A percentile compares a stretch with the other conserved stretches of the same genome.
phyloP scores from a whole-genome alignment of 306 rosid genomes.

The Adenanthera pavonina region DNA sequence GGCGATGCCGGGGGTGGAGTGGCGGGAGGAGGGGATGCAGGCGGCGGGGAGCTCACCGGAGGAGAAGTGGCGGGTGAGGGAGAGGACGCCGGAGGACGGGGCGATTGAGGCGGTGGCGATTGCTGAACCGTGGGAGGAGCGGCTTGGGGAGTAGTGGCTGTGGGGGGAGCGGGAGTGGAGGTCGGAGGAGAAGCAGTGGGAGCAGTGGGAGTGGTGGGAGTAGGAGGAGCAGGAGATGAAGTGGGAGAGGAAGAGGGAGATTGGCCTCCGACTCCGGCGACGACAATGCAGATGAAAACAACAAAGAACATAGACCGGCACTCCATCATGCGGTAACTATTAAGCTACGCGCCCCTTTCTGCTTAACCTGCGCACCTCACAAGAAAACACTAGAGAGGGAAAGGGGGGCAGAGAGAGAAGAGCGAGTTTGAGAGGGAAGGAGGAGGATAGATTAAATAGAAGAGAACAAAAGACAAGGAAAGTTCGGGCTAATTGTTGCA shows the following conservation, averaged over 20 bases:
- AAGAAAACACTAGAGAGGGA: neutral
- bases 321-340: conserved; percentile 41
- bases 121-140: conserved; percentile 35
- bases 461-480: neutral
- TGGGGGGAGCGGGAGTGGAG: conserved; percentile 46
- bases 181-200: conserved; percentile 38
- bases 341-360: conserved; percentile 31
- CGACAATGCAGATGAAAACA: conserved; percentile 57
- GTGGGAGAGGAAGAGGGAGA: conserved; percentile 69
- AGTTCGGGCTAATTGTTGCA: neutral
- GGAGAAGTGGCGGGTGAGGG: conserved; percentile 35
- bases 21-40: conserved; percentile 30
- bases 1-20: conserved; percentile 49
- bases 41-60: conserved; percentile 20
- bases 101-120: neutral
- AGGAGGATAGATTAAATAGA: conserved; percentile 11
- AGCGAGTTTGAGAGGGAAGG: neutral
- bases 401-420: neutral
- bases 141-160: conserved; percentile 32
- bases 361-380: conserved; percentile 34
- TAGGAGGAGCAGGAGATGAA: conserved; percentile 47
- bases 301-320: conserved; percentile 35
- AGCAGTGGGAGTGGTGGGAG: conserved; percentile 35
- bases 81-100: conserved; percentile 29
- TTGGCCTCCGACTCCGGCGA: conserved; percentile 67